Evolutionary conservation across 73 alveolate genomes (phyloP), one percentile per base, ranked within the genome.

Genomic region (Tetrahymena malaccensis): DNA sequence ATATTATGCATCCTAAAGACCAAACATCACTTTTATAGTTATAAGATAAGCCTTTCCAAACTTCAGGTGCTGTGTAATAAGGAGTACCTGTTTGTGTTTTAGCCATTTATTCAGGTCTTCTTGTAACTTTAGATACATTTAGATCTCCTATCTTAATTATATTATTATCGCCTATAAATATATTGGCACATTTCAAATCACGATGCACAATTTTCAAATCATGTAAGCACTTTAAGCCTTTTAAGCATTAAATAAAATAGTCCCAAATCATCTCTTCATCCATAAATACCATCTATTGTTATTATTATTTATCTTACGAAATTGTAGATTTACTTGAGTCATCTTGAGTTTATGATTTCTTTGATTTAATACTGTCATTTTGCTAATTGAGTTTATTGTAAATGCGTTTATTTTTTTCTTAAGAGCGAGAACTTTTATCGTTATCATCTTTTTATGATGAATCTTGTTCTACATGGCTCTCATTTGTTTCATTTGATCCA

Each of bases 1-100:
- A 99, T 56, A 99, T 96, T 19, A 98, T 98, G 85, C 99, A 98
- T 15, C 99, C 99, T 22, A 99, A 96, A 94, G 99, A 96, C 99
- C 98, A 99, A 9, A 99, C 98, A 96, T 99, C 99, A 94, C 99
- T 97, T 93, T 98, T 98, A 94, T 97, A 96, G 56, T 97, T 99
- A 95, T 99, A 99, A 38, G 98, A 96, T 56, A 96, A 95, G 3
- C 98, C 98, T 89, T 97, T 97, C 99, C 99, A 98, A 6, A 98
- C 99, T 94, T 98, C 99, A 10, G 99, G 99, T 85, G 98, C 94
- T 43, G 99, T 99, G 95, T 98, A 98, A 96, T 98, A 98, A 38
- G 99, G 99, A 22, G 99, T 98, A 15, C 99, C 99, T 15, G 99
- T 98, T 95, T 97, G 31, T 17, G 96, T 95, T 33, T 85, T 44